A percentile compares a stretch with the other conserved stretches of the same genome.
phyloP scores from a whole-genome alignment of 768 basidiomycete species.

The Amanita phalloides region DNA sequence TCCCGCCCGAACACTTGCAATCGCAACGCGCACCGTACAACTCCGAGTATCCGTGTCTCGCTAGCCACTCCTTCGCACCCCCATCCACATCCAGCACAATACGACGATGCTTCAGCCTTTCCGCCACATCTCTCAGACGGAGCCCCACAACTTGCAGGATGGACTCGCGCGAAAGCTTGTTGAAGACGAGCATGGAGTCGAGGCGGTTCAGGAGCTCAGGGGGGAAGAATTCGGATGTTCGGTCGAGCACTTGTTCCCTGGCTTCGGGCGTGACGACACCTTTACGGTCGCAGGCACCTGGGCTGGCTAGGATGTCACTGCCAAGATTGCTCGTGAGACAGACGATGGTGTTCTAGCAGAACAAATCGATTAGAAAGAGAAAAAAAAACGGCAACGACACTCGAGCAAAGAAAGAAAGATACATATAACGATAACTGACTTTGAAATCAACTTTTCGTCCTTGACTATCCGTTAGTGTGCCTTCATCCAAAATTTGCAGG shows the following conservation, averaged over 20 bases:
- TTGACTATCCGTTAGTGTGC: constrained; percentile 82
- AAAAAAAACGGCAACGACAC: not conserved
- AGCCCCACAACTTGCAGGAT: constrained; percentile 74
- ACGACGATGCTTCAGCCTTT: constrained; percentile 48
- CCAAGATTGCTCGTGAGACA: constrained; percentile 81
- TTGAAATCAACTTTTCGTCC: constrained; percentile 90
- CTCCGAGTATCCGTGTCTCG: constrained; percentile 69
- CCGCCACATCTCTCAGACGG: constrained; percentile 64
- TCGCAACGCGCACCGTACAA: constrained; percentile 81
- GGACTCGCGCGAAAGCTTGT: constrained; percentile 67
- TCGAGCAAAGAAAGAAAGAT: not conserved
- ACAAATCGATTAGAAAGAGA: not conserved
- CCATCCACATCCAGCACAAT: constrained; percentile 66
- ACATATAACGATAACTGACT: constrained; percentile 19
- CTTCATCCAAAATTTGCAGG: constrained; percentile 87
- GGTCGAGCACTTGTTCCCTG: constrained; percentile 56
- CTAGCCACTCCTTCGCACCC: constrained; percentile 57
- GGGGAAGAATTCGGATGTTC: constrained; percentile 74
- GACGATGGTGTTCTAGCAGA: constrained; percentile 72
- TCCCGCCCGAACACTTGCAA: constrained; percentile 78
- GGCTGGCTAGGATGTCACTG: constrained; percentile 64
- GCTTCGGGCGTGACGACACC: constrained; percentile 58
- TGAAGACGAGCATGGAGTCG: constrained; percentile 83
- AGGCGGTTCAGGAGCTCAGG: constrained; percentile 87
- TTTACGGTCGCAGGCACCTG: constrained; percentile 46